phyloP scores from a whole-genome alignment of 371 early-diverging fungal genomes.

The Rhizopus microsporus region DNA sequence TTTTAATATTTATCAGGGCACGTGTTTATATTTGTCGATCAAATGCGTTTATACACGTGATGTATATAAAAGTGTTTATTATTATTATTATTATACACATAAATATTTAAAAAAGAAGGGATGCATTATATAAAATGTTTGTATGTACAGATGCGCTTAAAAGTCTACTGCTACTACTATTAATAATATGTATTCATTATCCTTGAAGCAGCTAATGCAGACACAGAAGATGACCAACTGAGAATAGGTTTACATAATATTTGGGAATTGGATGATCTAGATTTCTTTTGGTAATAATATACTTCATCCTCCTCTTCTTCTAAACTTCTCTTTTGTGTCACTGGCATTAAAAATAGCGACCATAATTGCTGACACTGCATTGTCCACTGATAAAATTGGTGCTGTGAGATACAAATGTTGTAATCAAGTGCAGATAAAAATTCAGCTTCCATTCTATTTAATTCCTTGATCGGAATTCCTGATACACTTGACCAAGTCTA shows the following conservation, averaged over 20 bases:
- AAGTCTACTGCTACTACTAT: neutral
- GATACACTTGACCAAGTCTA: conserved; percentile 76
- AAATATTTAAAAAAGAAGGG: neutral
- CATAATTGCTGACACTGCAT: conserved; percentile 35
- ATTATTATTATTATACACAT: neutral
- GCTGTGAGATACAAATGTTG: conserved; percentile 39
- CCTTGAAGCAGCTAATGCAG: neutral
- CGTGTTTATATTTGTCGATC: no score
- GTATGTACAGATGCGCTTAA: no score
- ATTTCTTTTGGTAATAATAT: neutral
- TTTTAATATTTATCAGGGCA: no score
- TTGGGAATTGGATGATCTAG: conserved; percentile 4
- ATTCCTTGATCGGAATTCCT: conserved; percentile 62
- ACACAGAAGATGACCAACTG: conserved; percentile 48
- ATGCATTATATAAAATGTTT: neutral
- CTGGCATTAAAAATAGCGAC: conserved; percentile 4
- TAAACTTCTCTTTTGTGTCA: neutral
- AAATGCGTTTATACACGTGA: no score
- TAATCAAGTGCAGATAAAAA: conserved; percentile 65
- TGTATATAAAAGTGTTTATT: no score
- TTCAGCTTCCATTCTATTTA: conserved; percentile 77
- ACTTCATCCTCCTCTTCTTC: neutral
- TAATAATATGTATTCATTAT: neutral
- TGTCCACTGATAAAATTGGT: conserved; percentile 46
- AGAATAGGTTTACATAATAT: conserved; percentile 36